A percentile compares a stretch with the other conserved stretches of the same genome.
Evolutionary conservation across 345 rosid genomes (phyloP).

Genomic region (Limnanthes douglasii): DNA sequence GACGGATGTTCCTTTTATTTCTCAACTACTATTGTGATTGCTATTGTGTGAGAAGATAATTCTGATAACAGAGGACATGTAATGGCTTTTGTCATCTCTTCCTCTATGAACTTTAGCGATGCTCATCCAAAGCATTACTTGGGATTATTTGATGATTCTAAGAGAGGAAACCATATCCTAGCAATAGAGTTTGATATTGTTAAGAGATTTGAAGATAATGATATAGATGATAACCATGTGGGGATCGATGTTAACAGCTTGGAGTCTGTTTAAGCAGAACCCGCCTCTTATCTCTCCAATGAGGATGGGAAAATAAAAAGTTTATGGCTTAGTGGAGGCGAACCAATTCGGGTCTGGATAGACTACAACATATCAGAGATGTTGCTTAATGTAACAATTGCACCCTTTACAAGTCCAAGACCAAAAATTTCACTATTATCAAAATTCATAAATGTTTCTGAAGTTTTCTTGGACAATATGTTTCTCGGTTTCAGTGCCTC

Average conservation of each 20-base stretch:
- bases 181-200: no score
- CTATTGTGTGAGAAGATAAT: no score
- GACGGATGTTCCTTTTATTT: no score
- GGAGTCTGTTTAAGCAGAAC: conserved; percentile 7
- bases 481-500: conserved; percentile 49
- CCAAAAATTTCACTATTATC: no score
- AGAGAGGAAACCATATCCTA: no score
- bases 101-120: conserved; percentile 4
- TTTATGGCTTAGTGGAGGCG: conserved; percentile 11
- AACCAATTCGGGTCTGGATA: conserved; percentile 29
- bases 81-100: conserved; percentile 23
- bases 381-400: no score
- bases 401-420: conserved; percentile 3
- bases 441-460: no score
- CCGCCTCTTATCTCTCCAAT: conserved; percentile 16
- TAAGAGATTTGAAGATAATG: no score
- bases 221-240: conserved; percentile 20
- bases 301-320: conserved; percentile 1
- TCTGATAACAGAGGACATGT: no score
- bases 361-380: conserved; percentile 17
- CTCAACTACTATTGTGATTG: no score
- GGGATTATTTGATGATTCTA: conserved; percentile 44
- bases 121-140: conserved; percentile 15
- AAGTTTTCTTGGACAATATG: no score
- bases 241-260: conserved; percentile 27